Base-by-base conservation (phyloP, 1,284 basidiomycete species). In the Austroboletus sp. region DNA sequence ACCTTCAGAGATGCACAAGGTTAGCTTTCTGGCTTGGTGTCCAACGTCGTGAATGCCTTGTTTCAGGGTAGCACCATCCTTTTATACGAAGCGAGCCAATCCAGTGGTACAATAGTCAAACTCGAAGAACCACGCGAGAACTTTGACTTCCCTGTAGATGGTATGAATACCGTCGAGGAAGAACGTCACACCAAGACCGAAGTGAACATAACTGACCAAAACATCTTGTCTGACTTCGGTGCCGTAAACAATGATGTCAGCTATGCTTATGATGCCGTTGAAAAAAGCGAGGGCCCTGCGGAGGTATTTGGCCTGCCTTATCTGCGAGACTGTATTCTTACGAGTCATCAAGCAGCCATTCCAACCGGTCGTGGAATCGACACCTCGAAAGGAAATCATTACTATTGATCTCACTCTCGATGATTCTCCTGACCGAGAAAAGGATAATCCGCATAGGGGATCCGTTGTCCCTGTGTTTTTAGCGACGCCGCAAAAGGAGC, bases 401-500 rank as follows among this genome's bases (percentile, higher is more conserved):
- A 54, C 49, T 4, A 57, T 63, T 37, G 61, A 68, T 53, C 62
- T 68, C 32, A 67, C 62, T 25, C 37, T 48, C 13, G 55, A 58
- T n/a, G 37, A 42, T 3, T 42, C 54, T 34, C 56, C 63, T 3
- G 40, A 19, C 31, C 48, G 26, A 30, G 45, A 36, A 37, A 43
- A 44, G n/a, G 33, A 9, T 19, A 8, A 13, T 16, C 8, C 12
- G n/a, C 39, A 27, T 21, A 27, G 43, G 30, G 9, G 27, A 4
- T 30, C 36, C 12, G 13, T 25, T n/a, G 19, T 30, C 21, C 13
- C 15, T 32, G 6, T 32, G 17, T 9, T 12, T 40, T 27, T 45
- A 27, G 43, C 29, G 26, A n/a, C 27, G 11, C 23, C 21, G 8
- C 47, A 35, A 33, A 16, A 29, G 15, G 44, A 32, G 9, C 17